These are phyloP conservation scores for Globisporangium nunn DNA, from an alignment of 352 stramenopile species.

Conservation along the genomic window DNA sequence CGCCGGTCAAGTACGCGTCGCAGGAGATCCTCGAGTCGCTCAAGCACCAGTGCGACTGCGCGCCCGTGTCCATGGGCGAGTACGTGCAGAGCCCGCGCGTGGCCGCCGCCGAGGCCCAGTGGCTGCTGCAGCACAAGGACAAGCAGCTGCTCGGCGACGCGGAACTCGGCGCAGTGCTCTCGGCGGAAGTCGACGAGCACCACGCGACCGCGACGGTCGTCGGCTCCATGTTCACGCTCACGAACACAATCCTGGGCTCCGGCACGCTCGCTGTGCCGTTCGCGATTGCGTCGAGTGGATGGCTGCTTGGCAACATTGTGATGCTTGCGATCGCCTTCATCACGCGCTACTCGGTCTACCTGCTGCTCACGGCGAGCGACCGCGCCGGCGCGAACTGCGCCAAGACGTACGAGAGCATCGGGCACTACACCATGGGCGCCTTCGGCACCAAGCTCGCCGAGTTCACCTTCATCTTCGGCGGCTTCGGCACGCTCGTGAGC, in stretches of 20 bases:
- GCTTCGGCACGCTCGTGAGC: slow-evolving; percentile 72
- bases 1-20: slow-evolving; percentile 29
- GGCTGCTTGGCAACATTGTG: slow-evolving; percentile 54
- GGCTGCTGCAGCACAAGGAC: slow-evolving; percentile 22
- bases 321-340: slow-evolving; percentile 68
- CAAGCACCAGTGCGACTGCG: slow-evolving; percentile 59
- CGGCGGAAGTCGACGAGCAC: slow-evolving; percentile 10
- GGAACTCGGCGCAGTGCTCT: slow-evolving; percentile 5
- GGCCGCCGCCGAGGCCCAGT: slow-evolving; percentile 14
- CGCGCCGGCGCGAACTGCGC: slow-evolving; percentile 46
- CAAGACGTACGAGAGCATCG: slow-evolving; percentile 71
- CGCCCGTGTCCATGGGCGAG: slow-evolving; percentile 72
- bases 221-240: slow-evolving; percentile 67
- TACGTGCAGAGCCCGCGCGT: slow-evolving; percentile 56
- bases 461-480: slow-evolving; percentile 83
- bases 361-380: slow-evolving; percentile 61
- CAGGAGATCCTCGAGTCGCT: slow-evolving; percentile 48
- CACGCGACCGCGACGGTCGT: slow-evolving; percentile 42
- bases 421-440: slow-evolving; percentile 62
- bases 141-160: slow-evolving; percentile 9
- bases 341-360: slow-evolving; percentile 68
- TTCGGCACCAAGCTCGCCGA: slow-evolving; percentile 54
- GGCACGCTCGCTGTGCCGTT: slow-evolving; percentile 68
- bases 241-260: slow-evolving; percentile 71
- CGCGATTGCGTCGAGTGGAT: slow-evolving; percentile 64